A percentile compares a stretch with the other conserved stretches of the same genome.
These are phyloP conservation scores for Cryptococcus sp. DNA, from an alignment of 1,284 basidiomycete species.

Conservation along the genomic window DNA sequence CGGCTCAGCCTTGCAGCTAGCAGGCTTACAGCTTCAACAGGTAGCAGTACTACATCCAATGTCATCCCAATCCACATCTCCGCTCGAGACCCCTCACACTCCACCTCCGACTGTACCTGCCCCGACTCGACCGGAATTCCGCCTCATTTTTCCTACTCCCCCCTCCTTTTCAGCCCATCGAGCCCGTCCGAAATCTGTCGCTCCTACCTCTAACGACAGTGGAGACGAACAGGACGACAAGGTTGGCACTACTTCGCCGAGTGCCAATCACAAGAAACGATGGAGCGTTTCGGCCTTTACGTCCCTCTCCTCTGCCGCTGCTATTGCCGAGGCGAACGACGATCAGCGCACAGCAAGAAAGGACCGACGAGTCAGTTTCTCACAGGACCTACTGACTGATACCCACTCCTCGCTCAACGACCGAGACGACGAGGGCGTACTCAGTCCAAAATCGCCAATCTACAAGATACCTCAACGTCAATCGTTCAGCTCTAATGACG, in stretches of 20 bases:
- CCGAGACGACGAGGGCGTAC: neutral
- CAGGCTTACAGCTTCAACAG: neutral
- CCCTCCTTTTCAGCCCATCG: constrained; percentile 30
- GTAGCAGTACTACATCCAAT: neutral
- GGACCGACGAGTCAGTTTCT: constrained; percentile 14
- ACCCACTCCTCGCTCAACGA: neutral
- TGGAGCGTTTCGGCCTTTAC: constrained; percentile 11
- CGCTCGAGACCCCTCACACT: constrained; percentile 3
- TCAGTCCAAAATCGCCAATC: constrained; percentile 13
- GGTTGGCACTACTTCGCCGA: constrained; percentile 6
- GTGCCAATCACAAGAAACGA: constrained; percentile 1
- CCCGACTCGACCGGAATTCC: constrained; percentile 7
- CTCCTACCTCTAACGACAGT: constrained; percentile 1
- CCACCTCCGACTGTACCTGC: neutral
- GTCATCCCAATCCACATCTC: constrained; percentile 9
- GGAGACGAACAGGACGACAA: neutral
- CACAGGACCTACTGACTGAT: neutral
- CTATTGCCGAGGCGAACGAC: constrained; percentile 7
- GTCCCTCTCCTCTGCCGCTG: neutral
- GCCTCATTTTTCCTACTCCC: constrained; percentile 32
- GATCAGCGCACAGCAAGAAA: constrained; percentile 1
- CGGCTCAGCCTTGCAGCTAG: no score
- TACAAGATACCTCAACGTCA: constrained; percentile 20
- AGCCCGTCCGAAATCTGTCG: constrained; percentile 5
- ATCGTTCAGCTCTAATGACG: neutral